phyloP scores from a whole-genome alignment of 1,139 yeast species.

The Debaryomycetaceae sp. region DNA sequence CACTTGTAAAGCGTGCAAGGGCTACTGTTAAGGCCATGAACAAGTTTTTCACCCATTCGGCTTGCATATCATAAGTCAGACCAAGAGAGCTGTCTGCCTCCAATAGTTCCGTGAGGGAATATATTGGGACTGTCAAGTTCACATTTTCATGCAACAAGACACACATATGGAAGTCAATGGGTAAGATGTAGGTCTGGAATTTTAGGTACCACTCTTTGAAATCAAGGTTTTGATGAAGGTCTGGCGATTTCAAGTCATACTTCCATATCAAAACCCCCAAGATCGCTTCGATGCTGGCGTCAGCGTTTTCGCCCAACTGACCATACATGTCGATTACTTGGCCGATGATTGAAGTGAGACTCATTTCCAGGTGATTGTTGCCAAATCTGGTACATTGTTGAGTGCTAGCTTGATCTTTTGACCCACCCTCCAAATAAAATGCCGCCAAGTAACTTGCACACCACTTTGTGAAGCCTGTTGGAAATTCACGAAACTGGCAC shows the following conservation, averaged over 20 bases:
- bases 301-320: too few relatives aligned
- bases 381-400: too few relatives aligned
- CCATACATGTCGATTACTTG: too few relatives aligned
- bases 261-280: constrained; percentile 33
- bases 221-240: constrained; percentile 15
- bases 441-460: constrained; percentile 39
- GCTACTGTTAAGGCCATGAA: constrained; percentile 32
- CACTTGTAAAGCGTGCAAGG: constrained; percentile 18
- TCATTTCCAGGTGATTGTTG: too few relatives aligned
- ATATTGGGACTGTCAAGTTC: constrained; percentile 14
- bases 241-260: constrained; percentile 12
- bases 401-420: too few relatives aligned
- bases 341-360: too few relatives aligned
- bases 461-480: constrained; percentile 29
- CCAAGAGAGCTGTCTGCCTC: too few relatives aligned
- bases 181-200: constrained; percentile 18
- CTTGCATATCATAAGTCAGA: too few relatives aligned
- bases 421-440: constrained; percentile 26
- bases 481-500: constrained; percentile 8
- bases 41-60: constrained; percentile 27
- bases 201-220: constrained; percentile 14
- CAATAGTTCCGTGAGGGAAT: constrained; percentile 13
- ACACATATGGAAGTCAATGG: constrained; percentile 32
- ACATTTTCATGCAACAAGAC: constrained; percentile 23
- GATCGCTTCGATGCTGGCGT: constrained; percentile 32